Evolutionary conservation across 108 stramenopile genomes (phyloP).

Genomic region (Nitzschia putrida): DNA sequence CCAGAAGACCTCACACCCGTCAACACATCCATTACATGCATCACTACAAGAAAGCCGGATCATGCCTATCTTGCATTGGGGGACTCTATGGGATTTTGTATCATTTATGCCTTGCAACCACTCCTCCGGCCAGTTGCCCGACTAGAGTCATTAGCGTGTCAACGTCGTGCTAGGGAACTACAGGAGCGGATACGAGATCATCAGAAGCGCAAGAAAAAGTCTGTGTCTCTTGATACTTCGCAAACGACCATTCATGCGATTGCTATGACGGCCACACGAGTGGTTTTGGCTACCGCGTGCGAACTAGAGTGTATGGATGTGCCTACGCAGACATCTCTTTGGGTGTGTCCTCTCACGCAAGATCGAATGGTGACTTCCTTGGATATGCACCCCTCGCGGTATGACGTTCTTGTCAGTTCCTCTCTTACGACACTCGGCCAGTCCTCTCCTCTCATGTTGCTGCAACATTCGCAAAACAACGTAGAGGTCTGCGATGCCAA

Average conservation of each 20-base stretch:
- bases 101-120: conserved; percentile 39
- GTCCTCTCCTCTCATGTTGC: conserved; percentile 35
- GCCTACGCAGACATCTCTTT: conserved; percentile 29
- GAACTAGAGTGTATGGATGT: conserved; percentile 46
- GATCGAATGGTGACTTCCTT: conserved; percentile 38
- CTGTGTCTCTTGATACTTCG: conserved; percentile 27
- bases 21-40: conserved; percentile 29
- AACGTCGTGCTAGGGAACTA: conserved; percentile 22
- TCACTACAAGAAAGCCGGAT: conserved; percentile 33
- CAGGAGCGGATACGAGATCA: conserved; percentile 32
- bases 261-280: conserved; percentile 34
- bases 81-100: conserved; percentile 51
- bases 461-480: conserved; percentile 42
- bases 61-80: conserved; percentile 47
- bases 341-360: conserved; percentile 37
- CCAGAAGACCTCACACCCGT: conserved; percentile 27
- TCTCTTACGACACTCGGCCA: conserved; percentile 7
- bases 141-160: conserved; percentile 42
- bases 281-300: conserved; percentile 31
- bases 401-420: conserved; percentile 41
- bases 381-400: conserved; percentile 38
- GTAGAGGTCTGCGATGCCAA: conserved; percentile 47
- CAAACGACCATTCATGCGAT: conserved; percentile 38
- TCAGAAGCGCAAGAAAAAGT: conserved; percentile 11
- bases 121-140: conserved; percentile 29